A percentile compares a stretch with the other conserved stretches of the same genome.
These are phyloP conservation scores for Citrus mangshanensis DNA, from an alignment of 345 rosid genomes.

Conservation along the genomic window DNA sequence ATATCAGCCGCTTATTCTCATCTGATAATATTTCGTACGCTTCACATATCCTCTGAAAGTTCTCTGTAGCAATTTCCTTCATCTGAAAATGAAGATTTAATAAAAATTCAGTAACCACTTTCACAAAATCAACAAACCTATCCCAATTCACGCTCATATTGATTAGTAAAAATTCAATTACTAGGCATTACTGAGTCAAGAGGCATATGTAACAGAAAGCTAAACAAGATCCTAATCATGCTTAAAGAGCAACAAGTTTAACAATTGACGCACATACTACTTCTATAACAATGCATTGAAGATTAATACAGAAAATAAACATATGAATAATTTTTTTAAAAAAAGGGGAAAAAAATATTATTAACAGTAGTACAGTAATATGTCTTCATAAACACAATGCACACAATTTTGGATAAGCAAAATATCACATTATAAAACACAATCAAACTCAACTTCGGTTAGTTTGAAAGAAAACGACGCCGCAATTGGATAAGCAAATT, in stretches of 20 bases:
- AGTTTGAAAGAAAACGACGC: neutral
- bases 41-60: slow-evolving; percentile 88
- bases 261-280: neutral
- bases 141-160: neutral
- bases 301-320: neutral
- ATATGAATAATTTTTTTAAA: neutral
- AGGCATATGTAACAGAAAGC: neutral
- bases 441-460: neutral
- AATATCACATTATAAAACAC: neutral
- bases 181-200: neutral
- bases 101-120: neutral
- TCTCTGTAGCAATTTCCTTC: slow-evolving; percentile 85
- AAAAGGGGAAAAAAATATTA: neutral
- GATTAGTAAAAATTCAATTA: neutral
- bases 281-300: neutral
- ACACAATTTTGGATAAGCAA: neutral
- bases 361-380: neutral
- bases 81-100: slow-evolving; percentile 38
- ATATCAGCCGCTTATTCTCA: slow-evolving; percentile 74
- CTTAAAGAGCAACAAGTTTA: neutral
- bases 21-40: slow-evolving; percentile 87
- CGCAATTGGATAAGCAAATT: neutral
- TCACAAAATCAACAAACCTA: neutral
- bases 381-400: neutral
- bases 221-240: neutral